phyloP scores from a whole-genome alignment of 371 early-diverging fungal species.

The Saksenaea vasiformis region DNA sequence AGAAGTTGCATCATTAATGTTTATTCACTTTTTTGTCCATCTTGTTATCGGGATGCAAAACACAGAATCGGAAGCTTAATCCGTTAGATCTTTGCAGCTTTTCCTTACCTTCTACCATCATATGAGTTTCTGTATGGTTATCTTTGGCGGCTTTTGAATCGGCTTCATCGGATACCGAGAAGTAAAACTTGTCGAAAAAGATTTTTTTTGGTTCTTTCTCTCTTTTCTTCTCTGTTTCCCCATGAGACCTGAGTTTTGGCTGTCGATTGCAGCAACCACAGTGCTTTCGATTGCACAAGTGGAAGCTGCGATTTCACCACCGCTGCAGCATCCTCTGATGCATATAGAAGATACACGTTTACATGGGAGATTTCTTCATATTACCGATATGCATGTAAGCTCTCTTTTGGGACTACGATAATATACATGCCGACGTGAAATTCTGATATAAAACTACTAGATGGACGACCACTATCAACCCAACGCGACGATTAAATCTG shows the following conservation, averaged over 20 bases:
- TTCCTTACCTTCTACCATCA: no score
- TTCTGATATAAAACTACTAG: conserved; percentile 12
- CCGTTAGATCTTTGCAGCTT: no score
- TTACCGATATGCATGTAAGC: conserved; percentile 67
- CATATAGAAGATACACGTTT: conserved; percentile 4
- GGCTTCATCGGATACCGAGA: conserved; percentile 1
- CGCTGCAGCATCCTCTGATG: background rate
- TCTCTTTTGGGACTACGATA: background rate
- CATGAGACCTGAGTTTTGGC: background rate
- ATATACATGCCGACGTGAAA: background rate
- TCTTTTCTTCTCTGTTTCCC: background rate
- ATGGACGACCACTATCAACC: conserved; percentile 49
- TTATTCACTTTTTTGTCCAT: no score
- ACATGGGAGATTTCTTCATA: conserved; percentile 59
- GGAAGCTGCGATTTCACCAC: background rate
- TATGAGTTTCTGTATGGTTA: background rate
- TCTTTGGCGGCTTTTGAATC: conserved; percentile 2
- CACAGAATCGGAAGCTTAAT: no score
- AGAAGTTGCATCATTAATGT: background rate
- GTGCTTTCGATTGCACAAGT: background rate
- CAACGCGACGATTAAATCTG: conserved; percentile 54
- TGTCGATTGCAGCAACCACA: background rate
- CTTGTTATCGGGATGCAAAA: no score
- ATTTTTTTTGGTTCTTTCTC: background rate
- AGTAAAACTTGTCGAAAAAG: background rate